phyloP scores from a whole-genome alignment of 169 alveolate genomes.

The Plasmodium vivax region DNA sequence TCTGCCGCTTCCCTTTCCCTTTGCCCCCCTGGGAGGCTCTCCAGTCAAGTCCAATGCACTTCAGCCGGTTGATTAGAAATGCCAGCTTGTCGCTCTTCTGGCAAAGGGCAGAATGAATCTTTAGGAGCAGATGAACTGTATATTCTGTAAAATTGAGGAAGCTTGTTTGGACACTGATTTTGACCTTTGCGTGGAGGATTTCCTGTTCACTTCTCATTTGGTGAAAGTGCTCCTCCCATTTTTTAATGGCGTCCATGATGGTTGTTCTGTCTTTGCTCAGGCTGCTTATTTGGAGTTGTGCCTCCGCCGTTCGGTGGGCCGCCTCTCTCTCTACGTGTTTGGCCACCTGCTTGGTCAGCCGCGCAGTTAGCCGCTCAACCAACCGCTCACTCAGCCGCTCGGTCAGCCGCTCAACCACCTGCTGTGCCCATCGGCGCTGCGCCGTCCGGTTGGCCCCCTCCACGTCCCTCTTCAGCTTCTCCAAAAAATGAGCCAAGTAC shows the following conservation, averaged over 20 bases:
- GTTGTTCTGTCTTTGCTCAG: conserved; percentile 6
- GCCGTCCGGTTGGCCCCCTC: background rate
- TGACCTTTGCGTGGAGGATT: background rate
- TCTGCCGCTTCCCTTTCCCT: background rate
- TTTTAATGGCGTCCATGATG: conserved; percentile 24
- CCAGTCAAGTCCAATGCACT: background rate
- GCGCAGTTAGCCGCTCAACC: background rate
- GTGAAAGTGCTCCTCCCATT: conserved; percentile 2
- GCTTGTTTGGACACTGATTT: conserved; percentile 36
- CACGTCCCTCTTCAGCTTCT: conserved; percentile 36
- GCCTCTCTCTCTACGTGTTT: background rate
- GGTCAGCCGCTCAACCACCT: background rate
- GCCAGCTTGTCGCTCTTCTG: conserved; percentile 50
- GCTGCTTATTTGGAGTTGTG: conserved; percentile 3
- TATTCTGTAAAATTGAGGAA: conserved; percentile 41
- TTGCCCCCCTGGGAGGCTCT: background rate
- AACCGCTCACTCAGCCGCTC: background rate
- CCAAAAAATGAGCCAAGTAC: conserved; percentile 43
- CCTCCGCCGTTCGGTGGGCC: conserved; percentile 12
- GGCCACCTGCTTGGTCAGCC: background rate
- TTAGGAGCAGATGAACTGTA: conserved; percentile 12
- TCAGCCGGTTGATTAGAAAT: conserved; percentile 15
- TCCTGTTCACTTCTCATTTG: conserved; percentile 55
- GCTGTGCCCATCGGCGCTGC: background rate
- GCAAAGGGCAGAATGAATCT: background rate